phyloP scores from a whole-genome alignment of 495 filamentous ascomycete genomes.

The Geopyxis carbonaria region DNA sequence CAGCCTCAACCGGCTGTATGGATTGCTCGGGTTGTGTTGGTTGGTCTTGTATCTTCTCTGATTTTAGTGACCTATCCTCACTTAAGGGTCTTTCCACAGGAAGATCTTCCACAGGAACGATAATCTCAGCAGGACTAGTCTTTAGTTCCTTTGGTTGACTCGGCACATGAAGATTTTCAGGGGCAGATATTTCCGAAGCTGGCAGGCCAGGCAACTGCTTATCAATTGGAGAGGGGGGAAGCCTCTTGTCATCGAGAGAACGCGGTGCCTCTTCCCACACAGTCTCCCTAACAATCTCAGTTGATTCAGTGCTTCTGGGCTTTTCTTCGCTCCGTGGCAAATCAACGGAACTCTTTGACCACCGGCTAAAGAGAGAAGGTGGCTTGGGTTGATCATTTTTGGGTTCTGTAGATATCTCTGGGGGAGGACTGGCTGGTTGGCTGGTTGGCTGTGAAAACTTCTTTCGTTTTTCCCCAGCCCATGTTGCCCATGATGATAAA shows the following conservation, averaged over 20 bases:
- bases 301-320: background rate
- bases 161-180: background rate
- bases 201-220: background rate
- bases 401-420: constrained; percentile 8
- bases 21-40: too few species aligned
- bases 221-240: background rate
- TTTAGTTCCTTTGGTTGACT: background rate
- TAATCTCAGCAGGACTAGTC: background rate
- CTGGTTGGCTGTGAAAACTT: constrained; percentile 38
- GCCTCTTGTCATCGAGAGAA: constrained; percentile 8
- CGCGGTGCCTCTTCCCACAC: background rate
- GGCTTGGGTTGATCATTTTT: constrained; percentile 4
- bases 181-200: constrained; percentile 3
- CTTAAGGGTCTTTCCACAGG: background rate
- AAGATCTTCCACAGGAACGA: constrained; percentile 5
- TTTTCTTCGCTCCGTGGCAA: background rate
- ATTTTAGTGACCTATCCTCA: too few species aligned
- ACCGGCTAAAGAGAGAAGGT: constrained; percentile 3
- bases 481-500: constrained; percentile 82
- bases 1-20: too few species aligned
- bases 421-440: constrained; percentile 22
- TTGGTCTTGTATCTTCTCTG: too few species aligned
- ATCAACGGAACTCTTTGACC: constrained; percentile 2
- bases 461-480: constrained; percentile 77
- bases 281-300: constrained; percentile 4